Base-by-base conservation (phyloP, 257 asterid species). In the Nicotiana noctiflora region DNA sequence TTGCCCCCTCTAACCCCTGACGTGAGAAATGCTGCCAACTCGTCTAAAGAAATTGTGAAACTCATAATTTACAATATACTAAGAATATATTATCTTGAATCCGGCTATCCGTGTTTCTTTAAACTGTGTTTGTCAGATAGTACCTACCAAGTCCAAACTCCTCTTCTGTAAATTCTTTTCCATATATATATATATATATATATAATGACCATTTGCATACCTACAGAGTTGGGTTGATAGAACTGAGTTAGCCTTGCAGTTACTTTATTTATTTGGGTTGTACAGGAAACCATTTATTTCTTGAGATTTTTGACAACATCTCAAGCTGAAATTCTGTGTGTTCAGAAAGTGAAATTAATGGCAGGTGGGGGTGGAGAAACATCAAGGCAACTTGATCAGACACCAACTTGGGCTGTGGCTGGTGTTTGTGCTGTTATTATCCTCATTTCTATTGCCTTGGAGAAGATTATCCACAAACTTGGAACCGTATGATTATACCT, bases 321-420 rank as follows among this genome's bases (percentile, higher is more conserved):
- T 60, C 13, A 60, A 78, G 81, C 32, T 51, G 34, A 67, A 62
- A 78, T 55, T 34, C 49, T 37, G 17, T 63, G 76, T 46, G 27
- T 44, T 44, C 37, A 15, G 57, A 40, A n/a, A 66, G 75, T 40
- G 56, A 19, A 19, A 70, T 56, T 61, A 4, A 93, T 93, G 98
- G 96, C 97, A 15, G 96, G 84, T 29, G 86, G 70, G 32, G 75
- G 37, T 23, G 86, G 37, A 25, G 79, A 4, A 0, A 40, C 46
- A 29, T 75, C 91, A 32, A 89, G 96, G 78, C 61, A 81, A 81
- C 93, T 93, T 79, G 93, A 88, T 51, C 92, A 93, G 80, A 94
- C 98, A 23, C 88, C 98, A 21, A 94, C 98, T 79, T 94, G 98
- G 98, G 98, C 97, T 9, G 97, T 92, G 80, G 94, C 98, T 70